Conservation (phyloP, 345 rosid species). For the Eucalyptus cladocalyx region DNA sequence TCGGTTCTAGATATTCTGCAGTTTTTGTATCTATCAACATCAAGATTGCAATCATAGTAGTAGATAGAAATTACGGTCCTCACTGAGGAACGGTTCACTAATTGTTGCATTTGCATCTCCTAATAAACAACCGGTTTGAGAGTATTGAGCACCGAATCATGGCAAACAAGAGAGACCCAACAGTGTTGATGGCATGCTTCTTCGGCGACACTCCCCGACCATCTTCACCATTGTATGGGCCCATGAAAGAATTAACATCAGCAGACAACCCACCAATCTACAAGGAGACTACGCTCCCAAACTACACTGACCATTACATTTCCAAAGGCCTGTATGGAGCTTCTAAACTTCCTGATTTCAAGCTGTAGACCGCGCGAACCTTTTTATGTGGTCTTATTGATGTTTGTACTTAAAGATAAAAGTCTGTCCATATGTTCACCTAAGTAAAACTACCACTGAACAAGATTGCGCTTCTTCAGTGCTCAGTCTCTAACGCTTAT, state of each 20-base stretch:
- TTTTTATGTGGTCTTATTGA: neutral
- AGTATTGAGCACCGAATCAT: neutral
- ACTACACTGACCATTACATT: neutral
- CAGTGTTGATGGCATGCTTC: neutral
- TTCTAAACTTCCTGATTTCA: neutral
- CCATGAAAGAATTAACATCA: neutral
- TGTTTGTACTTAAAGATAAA: neutral
- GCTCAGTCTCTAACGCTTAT: neutral
- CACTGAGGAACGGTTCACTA: too few species aligned
- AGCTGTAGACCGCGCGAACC: neutral
- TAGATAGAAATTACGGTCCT: too few species aligned
- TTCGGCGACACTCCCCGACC: neutral
- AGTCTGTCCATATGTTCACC: neutral
- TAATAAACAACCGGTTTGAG: neutral
- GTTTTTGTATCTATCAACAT: neutral
- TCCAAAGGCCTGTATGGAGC: neutral
- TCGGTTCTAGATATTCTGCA: neutral
- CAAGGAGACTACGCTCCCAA: neutral
- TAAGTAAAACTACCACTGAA: neutral
- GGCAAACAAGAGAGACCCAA: neutral
- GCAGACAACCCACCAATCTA: neutral
- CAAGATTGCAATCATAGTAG: too few species aligned
- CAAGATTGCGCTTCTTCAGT: neutral
- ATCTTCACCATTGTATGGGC: neutral
- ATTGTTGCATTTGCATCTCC: neutral